Evolutionary conservation across 2,329 filamentous ascomycete species (phyloP).

Genomic region (Aspergillus intermedius): DNA sequence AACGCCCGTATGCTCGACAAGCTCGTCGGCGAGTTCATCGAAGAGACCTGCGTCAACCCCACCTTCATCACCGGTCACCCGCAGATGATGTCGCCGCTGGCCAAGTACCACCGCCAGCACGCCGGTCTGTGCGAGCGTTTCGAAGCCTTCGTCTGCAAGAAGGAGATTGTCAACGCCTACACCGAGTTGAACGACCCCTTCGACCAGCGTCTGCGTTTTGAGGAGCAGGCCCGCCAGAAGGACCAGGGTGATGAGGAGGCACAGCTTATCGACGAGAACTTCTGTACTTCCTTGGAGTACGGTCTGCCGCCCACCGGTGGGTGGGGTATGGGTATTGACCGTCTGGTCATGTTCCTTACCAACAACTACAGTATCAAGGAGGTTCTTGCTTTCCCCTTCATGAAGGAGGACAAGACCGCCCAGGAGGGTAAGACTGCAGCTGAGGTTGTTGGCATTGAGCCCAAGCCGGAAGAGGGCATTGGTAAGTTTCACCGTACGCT

Average conservation of each 20-base stretch:
- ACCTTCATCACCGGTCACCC: constrained; percentile 84
- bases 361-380: constrained; percentile 96
- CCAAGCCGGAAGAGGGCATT: constrained; percentile 56
- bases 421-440: constrained; percentile 47
- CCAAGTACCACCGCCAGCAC: constrained; percentile 82
- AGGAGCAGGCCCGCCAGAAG: constrained; percentile 95
- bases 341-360: constrained; percentile 90
- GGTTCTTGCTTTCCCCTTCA: constrained; percentile 92
- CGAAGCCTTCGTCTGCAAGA: constrained; percentile 94
- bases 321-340: constrained; percentile 94
- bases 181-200: constrained; percentile 97
- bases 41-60: constrained; percentile 87
- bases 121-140: constrained; percentile 92
- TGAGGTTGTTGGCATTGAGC: constrained; percentile 56
- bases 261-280: constrained; percentile 91
- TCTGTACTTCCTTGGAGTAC: constrained; percentile 83
- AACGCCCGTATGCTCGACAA: constrained; percentile 96
- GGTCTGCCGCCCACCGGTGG: constrained; percentile 89
- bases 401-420: constrained; percentile 73
- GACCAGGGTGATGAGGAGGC: constrained; percentile 95
- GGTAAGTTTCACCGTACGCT: constrained; percentile 27
- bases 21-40: constrained; percentile 88
- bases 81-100: constrained; percentile 87
- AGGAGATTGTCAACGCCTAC: constrained; percentile 95
- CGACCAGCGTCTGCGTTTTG: constrained; percentile 83